These are phyloP conservation scores for Yarrowia sp. DNA, from an alignment of 805 yeast genomes.

Conservation along the genomic window DNA sequence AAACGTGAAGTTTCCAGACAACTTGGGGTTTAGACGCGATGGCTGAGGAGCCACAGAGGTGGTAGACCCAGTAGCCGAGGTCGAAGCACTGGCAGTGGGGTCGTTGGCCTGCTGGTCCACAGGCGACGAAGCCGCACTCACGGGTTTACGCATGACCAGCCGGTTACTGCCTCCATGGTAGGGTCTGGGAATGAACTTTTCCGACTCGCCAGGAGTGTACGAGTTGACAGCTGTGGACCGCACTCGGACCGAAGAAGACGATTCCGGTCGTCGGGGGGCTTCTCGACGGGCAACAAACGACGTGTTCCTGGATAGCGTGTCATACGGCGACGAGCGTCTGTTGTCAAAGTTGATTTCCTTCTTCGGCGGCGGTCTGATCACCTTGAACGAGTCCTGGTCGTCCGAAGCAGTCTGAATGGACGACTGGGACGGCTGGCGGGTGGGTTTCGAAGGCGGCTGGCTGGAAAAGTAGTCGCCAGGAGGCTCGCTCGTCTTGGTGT, in stretches of 20 bases:
- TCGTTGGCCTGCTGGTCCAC: constrained; percentile 22
- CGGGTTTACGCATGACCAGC: constrained; percentile 45
- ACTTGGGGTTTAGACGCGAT: constrained; percentile 19
- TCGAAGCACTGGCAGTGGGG: neutral
- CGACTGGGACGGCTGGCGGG: constrained; percentile 9
- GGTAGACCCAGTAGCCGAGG: neutral
- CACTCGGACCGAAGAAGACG: constrained; percentile 41
- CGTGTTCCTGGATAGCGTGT: constrained; percentile 49
- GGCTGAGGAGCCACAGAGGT: neutral
- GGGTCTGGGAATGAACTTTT: constrained; percentile 46
- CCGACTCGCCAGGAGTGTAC: constrained; percentile 46
- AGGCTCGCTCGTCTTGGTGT: constrained; percentile 40
- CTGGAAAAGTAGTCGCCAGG: constrained; percentile 18
- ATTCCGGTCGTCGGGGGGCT: constrained; percentile 53
- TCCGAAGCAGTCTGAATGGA: constrained; percentile 1
- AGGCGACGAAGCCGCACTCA: constrained; percentile 28
- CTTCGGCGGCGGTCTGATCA: constrained; percentile 66
- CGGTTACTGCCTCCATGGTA: constrained; percentile 44
- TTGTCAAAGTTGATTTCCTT: constrained; percentile 81
- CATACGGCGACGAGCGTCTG: constrained; percentile 77
- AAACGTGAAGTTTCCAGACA: constrained; percentile 29
- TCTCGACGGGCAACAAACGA: constrained; percentile 71
- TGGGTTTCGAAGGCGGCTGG: constrained; percentile 16
- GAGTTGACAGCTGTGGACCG: constrained; percentile 39
- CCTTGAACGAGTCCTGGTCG: constrained; percentile 60